A percentile compares a stretch with the other conserved stretches of the same genome.
These are phyloP conservation scores for Podila minutissima DNA, from an alignment of 192 early-diverging fungal genomes.

Conservation along the genomic window DNA sequence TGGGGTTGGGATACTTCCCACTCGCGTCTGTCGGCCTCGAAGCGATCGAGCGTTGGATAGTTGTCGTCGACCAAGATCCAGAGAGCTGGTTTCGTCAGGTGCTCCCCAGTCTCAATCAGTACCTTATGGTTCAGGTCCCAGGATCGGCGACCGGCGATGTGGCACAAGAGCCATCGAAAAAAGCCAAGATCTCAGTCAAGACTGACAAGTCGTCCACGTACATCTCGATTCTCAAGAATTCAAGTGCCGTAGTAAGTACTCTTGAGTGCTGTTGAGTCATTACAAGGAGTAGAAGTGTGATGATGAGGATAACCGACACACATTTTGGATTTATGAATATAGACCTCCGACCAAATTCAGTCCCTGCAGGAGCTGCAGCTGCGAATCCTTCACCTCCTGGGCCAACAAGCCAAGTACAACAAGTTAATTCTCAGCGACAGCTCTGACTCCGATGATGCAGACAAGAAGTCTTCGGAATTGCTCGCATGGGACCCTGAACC, in stretches of 20 bases:
- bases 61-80: slow-evolving; percentile 34
- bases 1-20: slow-evolving; percentile 73
- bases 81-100: slow-evolving; percentile 51
- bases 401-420: slow-evolving; percentile 69
- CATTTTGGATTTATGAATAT: too few relatives aligned
- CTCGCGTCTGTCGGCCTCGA: slow-evolving; percentile 71
- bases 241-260: slow-evolving; percentile 11
- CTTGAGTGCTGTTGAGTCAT: neutral
- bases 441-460: neutral
- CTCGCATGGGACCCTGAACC: slow-evolving; percentile 79
- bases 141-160: slow-evolving; percentile 14
- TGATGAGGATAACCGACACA: too few relatives aligned
- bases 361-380: slow-evolving; percentile 65
- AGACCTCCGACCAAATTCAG: slow-evolving; percentile 22
- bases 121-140: slow-evolving; percentile 65
- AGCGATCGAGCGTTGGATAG: slow-evolving; percentile 66
- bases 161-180: slow-evolving; percentile 1
- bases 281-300: too few relatives aligned
- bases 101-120: slow-evolving; percentile 72
- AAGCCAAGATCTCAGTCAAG: neutral
- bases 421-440: slow-evolving; percentile 47
- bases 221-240: slow-evolving; percentile 12
- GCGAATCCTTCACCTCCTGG: slow-evolving; percentile 69
- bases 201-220: slow-evolving; percentile 5
- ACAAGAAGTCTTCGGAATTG: slow-evolving; percentile 36